These are phyloP conservation scores for Thelonectria rubi DNA, from an alignment of 2,329 filamentous ascomycete genomes.

Conservation along the genomic window DNA sequence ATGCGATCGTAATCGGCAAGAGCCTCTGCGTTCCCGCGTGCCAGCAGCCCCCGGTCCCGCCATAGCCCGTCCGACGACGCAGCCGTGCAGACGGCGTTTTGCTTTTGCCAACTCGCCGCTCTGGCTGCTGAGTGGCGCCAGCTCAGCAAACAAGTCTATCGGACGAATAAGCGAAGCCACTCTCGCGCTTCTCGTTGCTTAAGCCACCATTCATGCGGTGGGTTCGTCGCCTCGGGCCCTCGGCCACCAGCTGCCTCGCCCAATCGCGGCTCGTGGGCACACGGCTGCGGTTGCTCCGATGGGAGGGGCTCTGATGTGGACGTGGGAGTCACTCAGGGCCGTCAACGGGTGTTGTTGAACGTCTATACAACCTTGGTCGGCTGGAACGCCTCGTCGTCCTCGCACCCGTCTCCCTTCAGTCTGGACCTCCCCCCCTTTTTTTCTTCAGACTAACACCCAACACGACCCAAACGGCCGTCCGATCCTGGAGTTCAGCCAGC, in stretches of 20 bases:
- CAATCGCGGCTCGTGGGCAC: neutral
- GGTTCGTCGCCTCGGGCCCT: neutral
- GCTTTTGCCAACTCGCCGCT: slow-evolving; percentile 5
- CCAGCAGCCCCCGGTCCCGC: slow-evolving; percentile 8
- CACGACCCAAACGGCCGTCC: neutral
- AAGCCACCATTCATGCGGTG: neutral
- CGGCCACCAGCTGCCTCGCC: neutral
- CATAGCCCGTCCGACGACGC: slow-evolving; percentile 9
- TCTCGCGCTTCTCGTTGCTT: neutral
- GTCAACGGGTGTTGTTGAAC: neutral
- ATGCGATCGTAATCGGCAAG: neutral
- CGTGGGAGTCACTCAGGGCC: neutral
- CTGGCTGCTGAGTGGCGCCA: slow-evolving; percentile 2
- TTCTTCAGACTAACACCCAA: neutral
- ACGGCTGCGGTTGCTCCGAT: neutral
- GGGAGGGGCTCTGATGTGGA: neutral
- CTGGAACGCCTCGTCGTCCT: neutral
- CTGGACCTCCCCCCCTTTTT: neutral
- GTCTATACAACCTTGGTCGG: slow-evolving; percentile 1
- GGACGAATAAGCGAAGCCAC: slow-evolving; percentile 3
- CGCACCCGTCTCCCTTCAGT: neutral
- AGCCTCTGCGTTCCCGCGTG: slow-evolving; percentile 12
- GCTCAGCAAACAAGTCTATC: slow-evolving; percentile 1
- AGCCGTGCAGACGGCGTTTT: slow-evolving; percentile 1
- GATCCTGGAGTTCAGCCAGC: neutral